Base-by-base conservation (phyloP, 768 basidiomycete genomes). In the Russula griseocarnosa region DNA sequence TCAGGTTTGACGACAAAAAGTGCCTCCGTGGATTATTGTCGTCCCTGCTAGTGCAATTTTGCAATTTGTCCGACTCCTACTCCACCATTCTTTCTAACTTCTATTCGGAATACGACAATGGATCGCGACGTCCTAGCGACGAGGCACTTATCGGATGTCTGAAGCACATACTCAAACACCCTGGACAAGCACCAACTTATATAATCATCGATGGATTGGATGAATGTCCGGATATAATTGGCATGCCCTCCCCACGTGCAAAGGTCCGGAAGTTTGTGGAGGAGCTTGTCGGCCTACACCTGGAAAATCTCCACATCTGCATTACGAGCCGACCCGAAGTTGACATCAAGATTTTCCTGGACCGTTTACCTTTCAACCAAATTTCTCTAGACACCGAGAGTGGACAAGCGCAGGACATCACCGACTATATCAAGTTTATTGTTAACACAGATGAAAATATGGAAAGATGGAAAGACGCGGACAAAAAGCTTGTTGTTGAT, bases 311-410 rank as follows among this genome's bases (percentile, higher is more conserved):
- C 3, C 34, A 7, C 9, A 34, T 58, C 1, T 58, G 57, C 22
- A 11, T 58, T 9, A 58, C 57, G 10, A 49, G 47, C 30, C 57
- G 57, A 24, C 57, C 22, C 32, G 57, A 58, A 22, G 22, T 22
- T n/a, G 57, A 58, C 20, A 38, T 58, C 32, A 47, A 18, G 18
- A 1, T 9, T 8, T 24, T 8, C 34, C 14, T 58, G n/a, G 46
- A 49, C n/a, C n/a, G 46, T 18, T 26, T 36, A 18, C 28, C 52
- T 34, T 34, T 53, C 52, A 20, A n/a, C n/a, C 42, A 44, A 44
- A 9, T 44, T n/a, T 44, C 42, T n/a, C 20, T 44, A 10, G 20
- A 44, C 42, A n/a, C 20, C 7, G 42, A 44, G 20, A 44, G 20
- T 9, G 42, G 20, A 44, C 42, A 44, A 44, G 8, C n/a, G 18